phyloP scores from a whole-genome alignment of 2,329 filamentous ascomycete species.

The Ophiocordyceps sinensis region DNA sequence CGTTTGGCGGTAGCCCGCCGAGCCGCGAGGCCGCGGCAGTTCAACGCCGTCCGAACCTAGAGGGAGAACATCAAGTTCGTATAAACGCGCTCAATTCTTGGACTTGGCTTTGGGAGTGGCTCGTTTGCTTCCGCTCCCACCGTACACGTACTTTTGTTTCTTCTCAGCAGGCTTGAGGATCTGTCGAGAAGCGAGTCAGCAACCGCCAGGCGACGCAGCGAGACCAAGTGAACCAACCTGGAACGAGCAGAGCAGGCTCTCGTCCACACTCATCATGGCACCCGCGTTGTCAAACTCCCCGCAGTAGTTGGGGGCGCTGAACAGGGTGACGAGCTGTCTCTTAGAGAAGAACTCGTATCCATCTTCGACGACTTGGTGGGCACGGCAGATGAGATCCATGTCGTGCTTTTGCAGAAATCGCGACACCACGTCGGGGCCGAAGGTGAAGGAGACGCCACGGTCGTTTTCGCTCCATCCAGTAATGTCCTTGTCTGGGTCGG shows the following conservation, averaged over 20 bases:
- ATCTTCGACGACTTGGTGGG: conserved; percentile 96
- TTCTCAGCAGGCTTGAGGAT: conserved; percentile 99
- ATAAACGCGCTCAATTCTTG: conserved; percentile 22
- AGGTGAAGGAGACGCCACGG: conserved; percentile 95
- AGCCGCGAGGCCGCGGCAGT: conserved; percentile 8
- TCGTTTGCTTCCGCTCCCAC: conserved; percentile 33
- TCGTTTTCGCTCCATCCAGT: conserved; percentile 99
- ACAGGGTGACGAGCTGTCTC: conserved; percentile 90
- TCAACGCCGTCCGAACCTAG: conserved; percentile 96
- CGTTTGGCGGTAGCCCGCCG: conserved; percentile 4
- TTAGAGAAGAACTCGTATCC: conserved; percentile 99
- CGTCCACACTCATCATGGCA: conserved; percentile 99
- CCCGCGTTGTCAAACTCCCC: conserved; percentile 99
- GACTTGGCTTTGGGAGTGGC: conserved; percentile 10
- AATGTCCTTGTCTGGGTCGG: conserved; percentile 97
- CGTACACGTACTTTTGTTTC: conserved; percentile 99
- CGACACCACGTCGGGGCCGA: conserved; percentile 92
- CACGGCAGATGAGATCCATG: conserved; percentile 98
- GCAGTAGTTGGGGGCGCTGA: conserved; percentile 98
- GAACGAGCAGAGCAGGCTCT: conserved; percentile 97
- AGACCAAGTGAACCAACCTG: conserved; percentile 47
- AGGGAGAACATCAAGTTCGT: conserved; percentile 54
- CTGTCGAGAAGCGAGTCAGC: conserved; percentile 25
- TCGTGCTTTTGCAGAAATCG: conserved; percentile 98
- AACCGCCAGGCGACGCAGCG: not conserved